Percentiles rank a stretch among this genome's conserved stretches.
Evolutionary conservation across 192 early-diverging fungal genomes (phyloP).

Genomic region (Entomortierella lignicola): DNA sequence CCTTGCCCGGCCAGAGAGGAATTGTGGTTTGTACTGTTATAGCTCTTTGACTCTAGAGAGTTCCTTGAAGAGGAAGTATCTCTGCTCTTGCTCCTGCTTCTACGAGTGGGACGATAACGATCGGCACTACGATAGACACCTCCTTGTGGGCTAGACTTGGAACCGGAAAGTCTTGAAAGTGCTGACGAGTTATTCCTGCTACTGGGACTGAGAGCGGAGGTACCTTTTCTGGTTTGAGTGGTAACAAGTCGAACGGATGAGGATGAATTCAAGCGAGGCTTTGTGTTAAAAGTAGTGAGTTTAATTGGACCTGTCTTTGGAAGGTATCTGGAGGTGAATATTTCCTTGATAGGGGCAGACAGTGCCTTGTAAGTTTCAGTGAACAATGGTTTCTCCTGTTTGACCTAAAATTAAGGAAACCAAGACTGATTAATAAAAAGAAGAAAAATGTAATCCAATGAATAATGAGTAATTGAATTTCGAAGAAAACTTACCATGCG

Average conservation of each 20-base stretch:
- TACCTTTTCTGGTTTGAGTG: not conserved
- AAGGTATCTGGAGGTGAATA: constrained; percentile 39
- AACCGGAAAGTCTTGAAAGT: not conserved
- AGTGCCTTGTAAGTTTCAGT: constrained; percentile 29
- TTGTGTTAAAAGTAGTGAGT: constrained; percentile 17
- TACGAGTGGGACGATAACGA: not conserved
- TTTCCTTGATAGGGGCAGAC: constrained; percentile 33
- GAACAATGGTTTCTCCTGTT: constrained; percentile 16
- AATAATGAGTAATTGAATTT: no score
- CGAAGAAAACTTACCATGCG: not conserved
- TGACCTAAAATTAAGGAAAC: not conserved
- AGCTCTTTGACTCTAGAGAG: not conserved
- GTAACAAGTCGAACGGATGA: not conserved
- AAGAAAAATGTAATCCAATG: no score
- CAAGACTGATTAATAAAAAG: not conserved
- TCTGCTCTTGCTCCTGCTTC: not conserved
- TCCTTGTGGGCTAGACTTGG: not conserved
- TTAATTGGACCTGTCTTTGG: constrained; percentile 16
- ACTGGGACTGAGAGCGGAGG: not conserved
- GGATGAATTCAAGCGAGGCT: not conserved
- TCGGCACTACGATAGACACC: not conserved
- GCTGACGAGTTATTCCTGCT: not conserved
- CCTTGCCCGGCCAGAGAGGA: not conserved
- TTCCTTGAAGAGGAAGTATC: not conserved
- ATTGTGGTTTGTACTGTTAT: not conserved